These are phyloP conservation scores for Talaromyces funiculosus DNA, from an alignment of 2,329 filamentous ascomycete species.

Conservation along the genomic window DNA sequence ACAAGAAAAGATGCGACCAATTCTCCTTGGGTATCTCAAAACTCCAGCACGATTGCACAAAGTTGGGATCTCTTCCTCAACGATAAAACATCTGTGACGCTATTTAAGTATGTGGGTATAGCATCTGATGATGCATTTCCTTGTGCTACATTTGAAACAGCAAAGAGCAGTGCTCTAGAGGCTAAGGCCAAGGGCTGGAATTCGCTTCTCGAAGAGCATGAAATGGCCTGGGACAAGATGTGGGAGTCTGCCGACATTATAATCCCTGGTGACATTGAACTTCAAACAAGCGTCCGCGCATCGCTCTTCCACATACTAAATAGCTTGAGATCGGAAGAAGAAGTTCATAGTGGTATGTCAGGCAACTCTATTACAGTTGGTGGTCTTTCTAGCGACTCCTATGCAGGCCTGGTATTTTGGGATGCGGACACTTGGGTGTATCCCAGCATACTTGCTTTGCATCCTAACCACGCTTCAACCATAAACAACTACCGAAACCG, in stretches of 20 bases:
- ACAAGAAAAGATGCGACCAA: constrained; percentile 4
- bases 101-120: constrained; percentile 58
- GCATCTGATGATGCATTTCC: constrained; percentile 59
- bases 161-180: constrained; percentile 34
- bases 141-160: not conserved
- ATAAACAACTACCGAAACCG: constrained; percentile 55
- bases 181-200: constrained; percentile 26
- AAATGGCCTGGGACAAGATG: constrained; percentile 48
- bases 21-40: constrained; percentile 7
- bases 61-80: constrained; percentile 10
- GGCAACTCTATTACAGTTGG: constrained; percentile 52
- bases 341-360: constrained; percentile 40
- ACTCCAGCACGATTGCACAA: constrained; percentile 12
- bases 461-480: constrained; percentile 51
- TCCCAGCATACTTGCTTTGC: constrained; percentile 53
- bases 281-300: constrained; percentile 10
- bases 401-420: constrained; percentile 55
- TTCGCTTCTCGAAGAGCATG: constrained; percentile 47
- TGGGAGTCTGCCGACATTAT: constrained; percentile 41
- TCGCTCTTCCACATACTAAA: constrained; percentile 21
- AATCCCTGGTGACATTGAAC: constrained; percentile 29
- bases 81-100: constrained; percentile 37
- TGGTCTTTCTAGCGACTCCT: constrained; percentile 55
- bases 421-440: constrained; percentile 57
- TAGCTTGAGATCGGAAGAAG: constrained; percentile 42